Conservation (phyloP, 139 green algal species). For the Chlorella sp. region DNA sequence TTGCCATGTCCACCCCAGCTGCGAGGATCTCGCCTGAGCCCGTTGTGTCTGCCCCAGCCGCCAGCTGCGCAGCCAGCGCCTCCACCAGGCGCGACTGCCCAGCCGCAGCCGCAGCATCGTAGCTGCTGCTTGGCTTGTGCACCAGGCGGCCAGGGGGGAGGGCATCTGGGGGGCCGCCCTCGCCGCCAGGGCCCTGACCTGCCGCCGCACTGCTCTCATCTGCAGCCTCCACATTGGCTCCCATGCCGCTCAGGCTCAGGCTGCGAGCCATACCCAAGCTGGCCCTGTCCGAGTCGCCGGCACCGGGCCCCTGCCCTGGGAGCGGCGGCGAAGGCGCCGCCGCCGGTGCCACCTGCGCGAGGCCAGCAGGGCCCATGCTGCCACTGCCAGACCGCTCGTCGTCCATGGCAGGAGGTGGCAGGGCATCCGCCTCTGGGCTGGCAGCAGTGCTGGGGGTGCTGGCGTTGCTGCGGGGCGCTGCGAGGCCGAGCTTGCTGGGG, state of each 20-base stretch:
- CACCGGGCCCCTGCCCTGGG: no score
- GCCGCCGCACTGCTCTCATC: not conserved
- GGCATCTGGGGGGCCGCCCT: not conserved
- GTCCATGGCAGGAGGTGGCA: no score
- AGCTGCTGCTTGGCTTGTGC: conserved; percentile 3
- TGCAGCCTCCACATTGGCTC: not conserved
- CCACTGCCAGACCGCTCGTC: no score
- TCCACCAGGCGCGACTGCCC: no score
- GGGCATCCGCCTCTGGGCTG: no score
- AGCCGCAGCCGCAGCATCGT: conserved; percentile 8
- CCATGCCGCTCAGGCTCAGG: conserved; percentile 6
- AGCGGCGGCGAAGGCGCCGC: no score
- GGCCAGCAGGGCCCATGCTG: no score
- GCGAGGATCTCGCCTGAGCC: no score
- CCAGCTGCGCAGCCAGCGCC: not conserved
- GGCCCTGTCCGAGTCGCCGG: no score
- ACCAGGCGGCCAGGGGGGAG: not conserved
- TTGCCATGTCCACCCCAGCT: no score
- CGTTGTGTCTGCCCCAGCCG: not conserved
- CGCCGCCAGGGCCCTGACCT: not conserved
- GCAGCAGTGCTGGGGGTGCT: not conserved
- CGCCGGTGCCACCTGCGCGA: no score
- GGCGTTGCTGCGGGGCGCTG: not conserved
- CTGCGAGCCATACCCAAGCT: no score
- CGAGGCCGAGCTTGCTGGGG: conserved; percentile 11